A percentile compares a stretch with the other conserved stretches of the same genome.
phyloP scores from a whole-genome alignment of 2,329 filamentous ascomycete species.

The Cytospora leucostoma region DNA sequence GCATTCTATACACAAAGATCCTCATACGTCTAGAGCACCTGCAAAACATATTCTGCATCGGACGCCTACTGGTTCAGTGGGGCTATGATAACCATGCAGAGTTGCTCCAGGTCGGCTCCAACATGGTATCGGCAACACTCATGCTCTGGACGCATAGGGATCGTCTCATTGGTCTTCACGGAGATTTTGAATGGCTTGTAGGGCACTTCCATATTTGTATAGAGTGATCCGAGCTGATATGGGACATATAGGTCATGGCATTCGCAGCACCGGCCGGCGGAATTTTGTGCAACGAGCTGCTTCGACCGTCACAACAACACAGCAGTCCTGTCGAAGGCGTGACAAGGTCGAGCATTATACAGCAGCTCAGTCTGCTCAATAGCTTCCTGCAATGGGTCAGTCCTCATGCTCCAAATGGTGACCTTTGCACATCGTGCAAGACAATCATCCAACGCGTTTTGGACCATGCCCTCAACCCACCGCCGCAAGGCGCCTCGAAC shows the following conservation, averaged over 20 bases:
- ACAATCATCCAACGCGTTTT: constrained; percentile 52
- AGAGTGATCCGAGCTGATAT: not conserved
- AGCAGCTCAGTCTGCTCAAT: constrained; percentile 53
- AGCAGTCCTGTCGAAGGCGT: constrained; percentile 39
- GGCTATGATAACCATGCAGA: constrained; percentile 42
- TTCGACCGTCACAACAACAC: constrained; percentile 43
- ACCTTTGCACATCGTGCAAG: constrained; percentile 49
- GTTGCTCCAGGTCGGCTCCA: constrained; percentile 47
- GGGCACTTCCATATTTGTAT: constrained; percentile 25
- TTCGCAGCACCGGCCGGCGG: constrained; percentile 52
- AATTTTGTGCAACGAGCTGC: constrained; percentile 52
- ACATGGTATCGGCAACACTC: constrained; percentile 50
- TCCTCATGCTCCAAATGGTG: constrained; percentile 49
- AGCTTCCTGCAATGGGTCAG: constrained; percentile 55
- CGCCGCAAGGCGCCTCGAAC: constrained; percentile 31
- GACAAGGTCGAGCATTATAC: constrained; percentile 51
- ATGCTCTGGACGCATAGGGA: constrained; percentile 54
- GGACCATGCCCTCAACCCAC: constrained; percentile 49
- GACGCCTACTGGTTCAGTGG: constrained; percentile 54
- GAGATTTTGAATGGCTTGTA: constrained; percentile 54
- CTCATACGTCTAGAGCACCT: constrained; percentile 52
- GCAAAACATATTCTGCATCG: constrained; percentile 60
- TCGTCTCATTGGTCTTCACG: constrained; percentile 42
- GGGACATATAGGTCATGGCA: constrained; percentile 46
- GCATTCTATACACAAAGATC: constrained; percentile 45